These are phyloP conservation scores for Leishmania martiniquensis DNA, from an alignment of 208 protist genomes.

Conservation along the genomic window DNA sequence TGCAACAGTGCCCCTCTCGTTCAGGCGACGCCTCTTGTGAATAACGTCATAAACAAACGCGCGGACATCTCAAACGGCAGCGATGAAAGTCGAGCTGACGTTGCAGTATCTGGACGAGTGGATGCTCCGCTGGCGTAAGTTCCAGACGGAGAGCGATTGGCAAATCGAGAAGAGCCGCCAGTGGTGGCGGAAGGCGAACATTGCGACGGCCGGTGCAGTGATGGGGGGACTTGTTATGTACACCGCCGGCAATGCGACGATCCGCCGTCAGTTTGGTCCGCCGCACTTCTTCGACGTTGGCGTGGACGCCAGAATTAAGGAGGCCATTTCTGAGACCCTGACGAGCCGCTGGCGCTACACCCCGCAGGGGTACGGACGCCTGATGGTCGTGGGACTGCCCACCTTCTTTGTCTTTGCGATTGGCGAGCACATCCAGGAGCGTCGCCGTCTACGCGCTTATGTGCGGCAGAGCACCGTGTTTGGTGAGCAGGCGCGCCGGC, in stretches of 20 bases:
- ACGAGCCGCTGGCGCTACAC: conserved; percentile 84
- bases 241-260: conserved; percentile 73
- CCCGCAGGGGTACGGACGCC: conserved; percentile 81
- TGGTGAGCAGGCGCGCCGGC: conserved; percentile 87
- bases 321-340: conserved; percentile 50
- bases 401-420: conserved; percentile 73
- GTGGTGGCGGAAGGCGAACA: conserved; percentile 80
- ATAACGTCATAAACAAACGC: no score
- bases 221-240: conserved; percentile 59
- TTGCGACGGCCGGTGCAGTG: conserved; percentile 47
- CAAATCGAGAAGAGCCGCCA: conserved; percentile 87
- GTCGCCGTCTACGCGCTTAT: conserved; percentile 72
- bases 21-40: background rate
- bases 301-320: conserved; percentile 72
- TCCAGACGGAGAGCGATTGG: conserved; percentile 91
- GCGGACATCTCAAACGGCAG: conserved; percentile 6
- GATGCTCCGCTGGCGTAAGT: conserved; percentile 93
- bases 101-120: conserved; percentile 92
- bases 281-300: conserved; percentile 91
- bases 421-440: conserved; percentile 79
- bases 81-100: conserved; percentile 85
- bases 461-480: conserved; percentile 87
- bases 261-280: conserved; percentile 80
- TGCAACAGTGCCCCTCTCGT: background rate
- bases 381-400: conserved; percentile 73